phyloP scores from a whole-genome alignment of 1,284 basidiomycete genomes.

The Phlebopus sp. region DNA sequence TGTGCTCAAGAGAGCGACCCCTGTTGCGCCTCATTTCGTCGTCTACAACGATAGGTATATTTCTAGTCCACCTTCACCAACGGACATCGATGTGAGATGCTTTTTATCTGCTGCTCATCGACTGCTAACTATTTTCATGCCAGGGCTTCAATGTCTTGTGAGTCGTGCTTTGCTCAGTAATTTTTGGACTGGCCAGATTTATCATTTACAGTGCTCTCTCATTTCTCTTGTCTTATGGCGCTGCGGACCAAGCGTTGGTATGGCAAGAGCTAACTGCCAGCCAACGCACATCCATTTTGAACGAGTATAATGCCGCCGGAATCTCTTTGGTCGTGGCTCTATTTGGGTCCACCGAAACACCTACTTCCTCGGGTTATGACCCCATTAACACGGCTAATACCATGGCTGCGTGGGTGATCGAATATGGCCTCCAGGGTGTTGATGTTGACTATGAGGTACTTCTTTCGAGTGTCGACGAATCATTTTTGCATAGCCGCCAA shows the following conservation, averaged over 20 bases:
- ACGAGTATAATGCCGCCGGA: constrained; percentile 52
- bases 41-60: constrained; percentile 47
- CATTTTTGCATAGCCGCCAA: not conserved
- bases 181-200: not conserved
- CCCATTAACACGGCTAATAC: constrained; percentile 41
- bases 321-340: constrained; percentile 56
- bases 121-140: constrained; percentile 4
- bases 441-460: constrained; percentile 56
- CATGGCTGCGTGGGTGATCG: constrained; percentile 48
- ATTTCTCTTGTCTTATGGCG: constrained; percentile 49
- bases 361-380: constrained; percentile 43
- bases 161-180: constrained; percentile 1
- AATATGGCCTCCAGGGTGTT: constrained; percentile 51
- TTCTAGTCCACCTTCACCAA: constrained; percentile 39
- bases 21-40: constrained; percentile 49
- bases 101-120: not conserved
- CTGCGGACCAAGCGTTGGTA: constrained; percentile 47
- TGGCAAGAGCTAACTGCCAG: constrained; percentile 42
- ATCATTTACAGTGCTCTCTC: constrained; percentile 39
- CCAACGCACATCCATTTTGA: constrained; percentile 42
- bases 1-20: constrained; percentile 40
- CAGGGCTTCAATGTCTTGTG: constrained; percentile 44
- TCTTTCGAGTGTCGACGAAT: not conserved
- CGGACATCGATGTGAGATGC: constrained; percentile 38
- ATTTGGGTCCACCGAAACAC: constrained; percentile 47